These are phyloP conservation scores for Dothideomycetidae sp. DNA, from an alignment of 2,329 filamentous ascomycete genomes.

Conservation along the genomic window DNA sequence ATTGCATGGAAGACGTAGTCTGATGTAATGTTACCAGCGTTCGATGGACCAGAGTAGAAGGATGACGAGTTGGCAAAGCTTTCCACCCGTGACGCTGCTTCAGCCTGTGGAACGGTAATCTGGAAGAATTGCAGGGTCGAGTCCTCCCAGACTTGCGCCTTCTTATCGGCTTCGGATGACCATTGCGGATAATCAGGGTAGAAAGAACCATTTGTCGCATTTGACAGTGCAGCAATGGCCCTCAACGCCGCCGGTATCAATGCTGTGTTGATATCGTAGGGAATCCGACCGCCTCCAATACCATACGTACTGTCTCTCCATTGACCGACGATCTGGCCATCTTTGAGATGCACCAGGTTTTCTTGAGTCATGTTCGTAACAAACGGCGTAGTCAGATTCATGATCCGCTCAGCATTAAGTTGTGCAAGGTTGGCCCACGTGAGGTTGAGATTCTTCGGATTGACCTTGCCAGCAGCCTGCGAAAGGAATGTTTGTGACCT, in stretches of 20 bases:
- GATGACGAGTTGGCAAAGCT: constrained; percentile 30
- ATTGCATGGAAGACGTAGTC: constrained; percentile 42
- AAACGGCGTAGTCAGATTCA: constrained; percentile 42
- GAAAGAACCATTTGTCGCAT: constrained; percentile 27
- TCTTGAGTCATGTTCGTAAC: constrained; percentile 26
- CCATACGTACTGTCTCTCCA: constrained; percentile 50
- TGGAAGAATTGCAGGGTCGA: constrained; percentile 45
- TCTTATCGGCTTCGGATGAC: constrained; percentile 31
- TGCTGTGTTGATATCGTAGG: constrained; percentile 51
- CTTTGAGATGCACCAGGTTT: constrained; percentile 45
- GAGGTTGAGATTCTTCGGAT: constrained; percentile 38
- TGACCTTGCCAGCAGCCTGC: constrained; percentile 32
- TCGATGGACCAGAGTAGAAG: constrained; percentile 32
- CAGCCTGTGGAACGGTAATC: constrained; percentile 27
- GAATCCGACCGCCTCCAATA: constrained; percentile 47
- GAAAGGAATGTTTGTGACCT: constrained; percentile 26
- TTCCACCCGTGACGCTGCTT: constrained; percentile 35
- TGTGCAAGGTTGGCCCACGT: constrained; percentile 39
- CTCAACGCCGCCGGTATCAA: constrained; percentile 47
- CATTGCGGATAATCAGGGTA: constrained; percentile 38
- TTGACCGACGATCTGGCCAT: constrained; percentile 41
- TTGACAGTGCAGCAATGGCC: constrained; percentile 40
- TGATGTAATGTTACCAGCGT: constrained; percentile 28
- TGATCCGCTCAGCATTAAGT: constrained; percentile 43
- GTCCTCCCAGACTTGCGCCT: constrained; percentile 49